These are phyloP conservation scores for Aplosporella prunicola DNA, from an alignment of 2,329 filamentous ascomycete species.

Conservation along the genomic window DNA sequence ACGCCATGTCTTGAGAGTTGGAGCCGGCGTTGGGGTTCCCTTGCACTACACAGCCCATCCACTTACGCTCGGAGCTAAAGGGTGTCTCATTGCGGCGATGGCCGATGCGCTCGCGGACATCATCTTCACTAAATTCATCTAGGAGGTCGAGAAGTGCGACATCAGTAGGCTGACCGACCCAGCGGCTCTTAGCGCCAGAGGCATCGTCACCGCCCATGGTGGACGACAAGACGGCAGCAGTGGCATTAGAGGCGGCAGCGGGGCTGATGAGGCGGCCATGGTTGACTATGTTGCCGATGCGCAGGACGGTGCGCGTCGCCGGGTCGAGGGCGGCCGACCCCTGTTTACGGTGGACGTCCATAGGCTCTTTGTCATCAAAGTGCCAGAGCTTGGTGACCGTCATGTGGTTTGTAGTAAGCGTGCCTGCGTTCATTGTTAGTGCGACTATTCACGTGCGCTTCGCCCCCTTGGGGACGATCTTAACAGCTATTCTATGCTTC, in stretches of 20 bases:
- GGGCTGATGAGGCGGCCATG: conserved; percentile 73
- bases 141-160: conserved; percentile 93
- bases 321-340: conserved; percentile 52
- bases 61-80: conserved; percentile 95
- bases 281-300: conserved; percentile 94
- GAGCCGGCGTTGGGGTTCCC: conserved; percentile 42
- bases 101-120: conserved; percentile 80
- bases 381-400: conserved; percentile 95
- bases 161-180: conserved; percentile 95
- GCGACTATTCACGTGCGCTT: conserved; percentile 8
- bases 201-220: conserved; percentile 54
- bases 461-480: not conserved
- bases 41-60: conserved; percentile 89
- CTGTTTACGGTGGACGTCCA: conserved; percentile 48
- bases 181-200: conserved; percentile 67
- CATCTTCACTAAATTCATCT: conserved; percentile 83
- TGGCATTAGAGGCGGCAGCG: conserved; percentile 62
- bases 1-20: conserved; percentile 68
- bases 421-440: conserved; percentile 58
- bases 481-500: conserved; percentile 8
- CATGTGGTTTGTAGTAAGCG: conserved; percentile 96
- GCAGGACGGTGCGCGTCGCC: conserved; percentile 69
- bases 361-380: conserved; percentile 56
- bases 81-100: conserved; percentile 75
- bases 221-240: conserved; percentile 76